Evolutionary conservation across 2,329 filamentous ascomycete genomes (phyloP).

Genomic region (Curvularia eragrostidis): DNA sequence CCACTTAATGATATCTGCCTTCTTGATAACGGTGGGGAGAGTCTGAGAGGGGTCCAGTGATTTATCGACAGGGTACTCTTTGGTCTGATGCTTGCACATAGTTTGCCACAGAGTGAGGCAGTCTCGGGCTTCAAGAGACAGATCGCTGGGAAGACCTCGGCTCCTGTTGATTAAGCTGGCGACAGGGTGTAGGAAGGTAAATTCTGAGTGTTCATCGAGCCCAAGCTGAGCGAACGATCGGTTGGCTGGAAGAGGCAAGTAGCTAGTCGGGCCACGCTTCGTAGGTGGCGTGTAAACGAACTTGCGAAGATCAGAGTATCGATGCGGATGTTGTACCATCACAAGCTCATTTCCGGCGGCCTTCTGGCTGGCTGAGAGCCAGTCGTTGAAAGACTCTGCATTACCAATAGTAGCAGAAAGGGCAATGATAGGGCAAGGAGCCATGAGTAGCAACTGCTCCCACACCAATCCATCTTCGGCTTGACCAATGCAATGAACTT

Average conservation of each 20-base stretch:
- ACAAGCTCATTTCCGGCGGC: constrained; percentile 68
- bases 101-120: constrained; percentile 70
- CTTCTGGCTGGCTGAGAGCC: constrained; percentile 70
- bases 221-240: constrained; percentile 52
- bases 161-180: constrained; percentile 66
- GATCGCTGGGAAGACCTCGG: constrained; percentile 70
- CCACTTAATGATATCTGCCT: constrained; percentile 72
- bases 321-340: constrained; percentile 71
- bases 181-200: constrained; percentile 71
- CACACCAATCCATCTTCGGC: constrained; percentile 77
- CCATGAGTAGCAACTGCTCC: constrained; percentile 77
- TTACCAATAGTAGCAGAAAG: constrained; percentile 83
- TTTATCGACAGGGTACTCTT: constrained; percentile 58
- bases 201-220: constrained; percentile 57
- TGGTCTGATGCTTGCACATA: constrained; percentile 66
- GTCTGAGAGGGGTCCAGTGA: constrained; percentile 58
- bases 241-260: constrained; percentile 58
- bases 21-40: constrained; percentile 64
- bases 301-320: constrained; percentile 81
- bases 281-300: constrained; percentile 66
- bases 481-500: constrained; percentile 81
- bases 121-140: constrained; percentile 73
- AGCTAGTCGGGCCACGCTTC: constrained; percentile 48
- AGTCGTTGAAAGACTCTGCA: constrained; percentile 70
- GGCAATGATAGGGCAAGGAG: constrained; percentile 79